Percentiles rank a stretch among this genome's conserved stretches.
Conservation (phyloP, 2,329 filamentous ascomycete genomes). For the Cladosporium sp. region DNA sequence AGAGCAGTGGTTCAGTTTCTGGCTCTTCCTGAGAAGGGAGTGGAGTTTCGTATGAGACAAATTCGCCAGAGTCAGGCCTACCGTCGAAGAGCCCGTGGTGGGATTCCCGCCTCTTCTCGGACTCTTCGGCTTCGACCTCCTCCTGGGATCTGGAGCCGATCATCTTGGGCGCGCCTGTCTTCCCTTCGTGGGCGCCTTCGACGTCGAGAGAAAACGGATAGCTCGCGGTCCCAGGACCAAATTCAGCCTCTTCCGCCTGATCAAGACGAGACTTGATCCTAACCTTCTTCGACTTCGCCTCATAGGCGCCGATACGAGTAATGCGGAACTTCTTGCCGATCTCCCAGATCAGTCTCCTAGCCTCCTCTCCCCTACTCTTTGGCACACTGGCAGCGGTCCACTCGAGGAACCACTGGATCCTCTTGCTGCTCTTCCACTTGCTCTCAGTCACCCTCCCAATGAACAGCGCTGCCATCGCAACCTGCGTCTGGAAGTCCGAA, state of each 20-base stretch:
- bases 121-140: background rate
- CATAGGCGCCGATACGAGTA: constrained; percentile 8
- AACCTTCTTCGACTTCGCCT: background rate
- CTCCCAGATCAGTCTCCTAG: constrained; percentile 2
- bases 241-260: constrained; percentile 1
- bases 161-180: background rate
- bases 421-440: constrained; percentile 22
- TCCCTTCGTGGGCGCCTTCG: constrained; percentile 4
- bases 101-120: no score
- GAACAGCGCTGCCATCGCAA: constrained; percentile 19
- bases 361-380: background rate
- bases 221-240: constrained; percentile 3
- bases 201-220: constrained; percentile 10
- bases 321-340: constrained; percentile 4
- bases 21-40: background rate
- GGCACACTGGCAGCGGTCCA: background rate
- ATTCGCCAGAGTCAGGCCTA: no score
- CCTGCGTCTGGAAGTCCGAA: constrained; percentile 13
- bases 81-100: no score
- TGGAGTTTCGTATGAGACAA: no score
- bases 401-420: constrained; percentile 17
- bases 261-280: background rate
- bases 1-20: background rate
- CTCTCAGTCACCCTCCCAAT: constrained; percentile 18
- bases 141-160: background rate